Evolutionary conservation across 2,329 filamentous ascomycete species (phyloP).

Genomic region (Alternaria atra): DNA sequence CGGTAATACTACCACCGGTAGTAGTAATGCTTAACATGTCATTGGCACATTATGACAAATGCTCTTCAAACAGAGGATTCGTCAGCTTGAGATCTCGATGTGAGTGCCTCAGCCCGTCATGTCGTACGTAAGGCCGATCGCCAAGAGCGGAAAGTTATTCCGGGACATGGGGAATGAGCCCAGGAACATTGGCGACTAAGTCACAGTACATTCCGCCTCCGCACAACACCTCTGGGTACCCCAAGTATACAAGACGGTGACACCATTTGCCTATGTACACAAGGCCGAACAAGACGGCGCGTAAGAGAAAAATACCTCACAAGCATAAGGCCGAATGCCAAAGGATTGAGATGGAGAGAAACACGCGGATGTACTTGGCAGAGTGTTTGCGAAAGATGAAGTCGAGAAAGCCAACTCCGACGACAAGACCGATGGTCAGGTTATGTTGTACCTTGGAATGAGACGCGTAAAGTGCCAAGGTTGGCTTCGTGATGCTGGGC

Average conservation of each 20-base stretch:
- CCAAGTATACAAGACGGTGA: not conserved
- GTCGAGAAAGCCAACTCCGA: not conserved
- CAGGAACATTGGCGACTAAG: not conserved
- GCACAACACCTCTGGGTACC: not conserved
- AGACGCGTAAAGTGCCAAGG: slow-evolving; percentile 1
- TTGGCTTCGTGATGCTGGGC: slow-evolving; percentile 1
- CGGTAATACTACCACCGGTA: not conserved
- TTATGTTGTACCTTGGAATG: not conserved
- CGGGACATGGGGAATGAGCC: not conserved
- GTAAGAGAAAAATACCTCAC: not conserved
- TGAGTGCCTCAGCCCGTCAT: not conserved
- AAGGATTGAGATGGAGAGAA: not conserved
- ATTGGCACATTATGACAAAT: not conserved
- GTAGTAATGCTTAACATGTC: not conserved
- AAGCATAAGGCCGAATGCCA: slow-evolving; percentile 5
- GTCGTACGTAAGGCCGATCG: not conserved
- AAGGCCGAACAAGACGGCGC: slow-evolving; percentile 5
- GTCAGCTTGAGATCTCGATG: not conserved
- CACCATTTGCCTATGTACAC: not conserved
- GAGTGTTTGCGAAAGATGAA: not conserved
- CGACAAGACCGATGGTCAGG: slow-evolving; percentile 1
- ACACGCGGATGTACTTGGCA: slow-evolving; percentile 1
- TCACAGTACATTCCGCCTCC: not conserved
- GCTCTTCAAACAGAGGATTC: not conserved
- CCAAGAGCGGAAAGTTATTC: slow-evolving; percentile 1